A percentile compares a stretch with the other conserved stretches of the same genome.
Conservation (phyloP, 306 rosid species). For the Calophaca sinica region DNA sequence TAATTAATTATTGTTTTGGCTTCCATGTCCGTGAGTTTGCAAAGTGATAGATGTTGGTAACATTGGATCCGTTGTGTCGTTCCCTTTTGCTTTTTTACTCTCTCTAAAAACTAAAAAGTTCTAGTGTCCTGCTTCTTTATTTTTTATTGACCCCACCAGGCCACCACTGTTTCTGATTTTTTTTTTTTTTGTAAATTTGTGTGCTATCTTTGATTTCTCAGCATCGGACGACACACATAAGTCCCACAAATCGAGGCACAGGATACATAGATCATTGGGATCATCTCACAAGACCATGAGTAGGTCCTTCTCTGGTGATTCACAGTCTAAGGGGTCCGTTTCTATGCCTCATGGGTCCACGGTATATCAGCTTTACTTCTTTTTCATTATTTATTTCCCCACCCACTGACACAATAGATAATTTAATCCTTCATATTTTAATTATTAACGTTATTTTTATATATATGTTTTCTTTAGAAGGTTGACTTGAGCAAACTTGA, state of each 20-base stretch:
- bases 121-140: conserved; percentile 56
- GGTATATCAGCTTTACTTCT: conserved; percentile 58
- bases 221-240: conserved; percentile 94
- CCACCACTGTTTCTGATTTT: conserved; percentile 49
- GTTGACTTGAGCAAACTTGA: conserved; percentile 93
- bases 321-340: conserved; percentile 90
- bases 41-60: conserved; percentile 63
- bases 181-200: background rate
- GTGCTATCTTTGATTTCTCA: conserved; percentile 54
- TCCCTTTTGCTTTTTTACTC: conserved; percentile 60
- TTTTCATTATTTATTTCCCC: conserved; percentile 27
- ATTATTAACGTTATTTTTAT: background rate
- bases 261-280: conserved; percentile 83
- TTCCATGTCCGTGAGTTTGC: conserved; percentile 52
- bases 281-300: conserved; percentile 87
- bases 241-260: conserved; percentile 90
- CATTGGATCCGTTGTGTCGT: conserved; percentile 83
- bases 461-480: conserved; percentile 59
- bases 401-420: conserved; percentile 28
- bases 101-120: conserved; percentile 36
- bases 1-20: conserved; percentile 50
- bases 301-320: conserved; percentile 91
- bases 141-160: conserved; percentile 52
- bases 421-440: conserved; percentile 40
- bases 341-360: conserved; percentile 77